phyloP scores from a whole-genome alignment of 345 rosid genomes.

The Melaleuca alternifolia region DNA sequence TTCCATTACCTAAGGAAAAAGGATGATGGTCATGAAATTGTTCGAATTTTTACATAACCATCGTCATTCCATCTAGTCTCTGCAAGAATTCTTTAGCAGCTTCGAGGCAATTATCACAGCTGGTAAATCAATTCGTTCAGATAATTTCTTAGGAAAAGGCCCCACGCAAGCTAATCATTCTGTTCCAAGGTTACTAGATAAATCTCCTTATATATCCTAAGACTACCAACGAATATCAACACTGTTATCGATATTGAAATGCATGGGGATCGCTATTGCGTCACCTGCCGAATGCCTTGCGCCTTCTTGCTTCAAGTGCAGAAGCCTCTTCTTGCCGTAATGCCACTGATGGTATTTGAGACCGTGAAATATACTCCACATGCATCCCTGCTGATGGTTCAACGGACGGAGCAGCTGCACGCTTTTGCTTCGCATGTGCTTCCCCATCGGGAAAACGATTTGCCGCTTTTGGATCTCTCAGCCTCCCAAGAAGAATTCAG shows the following conservation, averaged over 20 bases:
- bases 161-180: neutral
- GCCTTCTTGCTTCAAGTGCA: conserved; percentile 17
- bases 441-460: conserved; percentile 25
- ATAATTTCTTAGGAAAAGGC: neutral
- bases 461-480: neutral
- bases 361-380: conserved; percentile 59
- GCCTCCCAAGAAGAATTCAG: neutral
- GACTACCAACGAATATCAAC: neutral
- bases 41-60: neutral
- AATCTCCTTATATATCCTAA: neutral
- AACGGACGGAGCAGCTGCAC: conserved; percentile 8
- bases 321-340: conserved; percentile 57
- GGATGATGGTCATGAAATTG: neutral
- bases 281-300: conserved; percentile 20
- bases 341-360: conserved; percentile 59
- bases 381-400: conserved; percentile 37
- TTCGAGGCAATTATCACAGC: neutral
- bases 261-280: neutral
- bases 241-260: neutral
- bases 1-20: neutral
- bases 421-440: conserved; percentile 17
- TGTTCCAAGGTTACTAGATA: neutral
- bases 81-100: neutral
- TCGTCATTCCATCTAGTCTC: neutral
- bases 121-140: neutral